Percentiles rank a stretch among this genome's conserved stretches.
These are phyloP conservation scores for Tolypocladium inflatum DNA, from an alignment of 2,329 filamentous ascomycete species.

Conservation along the genomic window DNA sequence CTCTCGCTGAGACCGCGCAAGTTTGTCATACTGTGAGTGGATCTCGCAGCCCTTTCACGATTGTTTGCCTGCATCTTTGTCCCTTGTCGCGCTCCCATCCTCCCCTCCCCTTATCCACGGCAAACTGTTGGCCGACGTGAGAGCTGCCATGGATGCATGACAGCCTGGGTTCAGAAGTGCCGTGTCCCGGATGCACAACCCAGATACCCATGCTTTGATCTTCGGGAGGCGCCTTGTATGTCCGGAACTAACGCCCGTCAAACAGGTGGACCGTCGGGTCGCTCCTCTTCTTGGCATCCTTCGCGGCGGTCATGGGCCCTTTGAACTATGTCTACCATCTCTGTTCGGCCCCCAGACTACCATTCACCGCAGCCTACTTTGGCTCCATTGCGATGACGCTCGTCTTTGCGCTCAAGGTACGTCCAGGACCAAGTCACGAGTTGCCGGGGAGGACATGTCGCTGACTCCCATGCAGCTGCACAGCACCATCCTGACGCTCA, in stretches of 20 bases:
- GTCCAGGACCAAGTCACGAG: slow-evolving; percentile 26
- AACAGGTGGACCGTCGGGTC: slow-evolving; percentile 91
- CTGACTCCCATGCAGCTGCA: slow-evolving; percentile 51
- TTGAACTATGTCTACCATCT: slow-evolving; percentile 76
- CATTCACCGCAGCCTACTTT: slow-evolving; percentile 92
- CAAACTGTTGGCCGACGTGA: not conserved
- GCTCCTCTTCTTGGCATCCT: slow-evolving; percentile 79
- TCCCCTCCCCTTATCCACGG: slow-evolving; percentile 6
- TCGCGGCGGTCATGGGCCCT: slow-evolving; percentile 90
- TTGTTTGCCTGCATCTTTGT: slow-evolving; percentile 5
- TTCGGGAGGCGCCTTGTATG: not conserved
- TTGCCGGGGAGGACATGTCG: not conserved
- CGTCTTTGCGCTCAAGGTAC: slow-evolving; percentile 86
- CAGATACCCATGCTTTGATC: slow-evolving; percentile 1
- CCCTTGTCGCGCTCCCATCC: not conserved
- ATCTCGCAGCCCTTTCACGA: slow-evolving; percentile 5
- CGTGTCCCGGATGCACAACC: not conserved
- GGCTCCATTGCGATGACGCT: slow-evolving; percentile 83
- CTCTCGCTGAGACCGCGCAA: slow-evolving; percentile 76
- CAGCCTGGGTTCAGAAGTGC: not conserved
- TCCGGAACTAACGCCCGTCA: slow-evolving; percentile 14
- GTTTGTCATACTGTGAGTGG: slow-evolving; percentile 92
- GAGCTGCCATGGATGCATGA: not conserved
- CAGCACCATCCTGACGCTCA: slow-evolving; percentile 73
- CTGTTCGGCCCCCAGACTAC: slow-evolving; percentile 71